Evolutionary conservation across 768 basidiomycete genomes (phyloP), one percentile per base, ranked within the genome.

Genomic region (Leccinum imitatum): DNA sequence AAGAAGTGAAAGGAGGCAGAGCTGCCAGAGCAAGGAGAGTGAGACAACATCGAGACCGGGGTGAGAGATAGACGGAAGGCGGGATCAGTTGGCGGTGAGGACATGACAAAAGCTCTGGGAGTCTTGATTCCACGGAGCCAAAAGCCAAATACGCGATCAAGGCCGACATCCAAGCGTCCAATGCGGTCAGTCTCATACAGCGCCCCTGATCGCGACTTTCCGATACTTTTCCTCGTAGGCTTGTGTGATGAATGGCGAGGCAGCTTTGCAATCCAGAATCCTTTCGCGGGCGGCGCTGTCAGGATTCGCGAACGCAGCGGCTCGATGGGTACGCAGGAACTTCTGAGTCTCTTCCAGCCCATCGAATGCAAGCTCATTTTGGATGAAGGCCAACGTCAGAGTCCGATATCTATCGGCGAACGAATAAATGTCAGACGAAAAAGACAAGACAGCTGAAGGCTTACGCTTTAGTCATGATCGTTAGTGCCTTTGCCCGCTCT

Each of bases 401-500:
- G 85, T 84, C 70, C 80, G 81, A 71, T 98, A 98, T 66, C 97
- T 99, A 74, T 35, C n/a, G 23, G 23, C 6, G 31, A 52, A 25
- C 35, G 56, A 37, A 52, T 53, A 39, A 60, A 47, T 21, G 44
- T 25, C 25, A 52, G 13, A 30, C 23, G 9, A 33, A 25, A 41
- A 17, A 25, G 6, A 23, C 15, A 55, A 27, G 2, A 30, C 8
- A 10, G n/a, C 15, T 13, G 17, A 8, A 53, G 19, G 37, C 95
- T 69, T 67, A 98, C 97, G 92, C 90, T 84, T 91, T 97, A 31
- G 91, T 85, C 78, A 99, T 95, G 64, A 90, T 86, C 70, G 93
- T 84, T 61, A 99, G 73, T 2, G 94, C 95, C 60, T 85, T 85
- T 58, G 90, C 83, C 60, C 97, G 80, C 77, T 98, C 97, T 67